Conservation (phyloP, 2,329 filamentous ascomycete genomes). For the Penicillium concentricum region DNA sequence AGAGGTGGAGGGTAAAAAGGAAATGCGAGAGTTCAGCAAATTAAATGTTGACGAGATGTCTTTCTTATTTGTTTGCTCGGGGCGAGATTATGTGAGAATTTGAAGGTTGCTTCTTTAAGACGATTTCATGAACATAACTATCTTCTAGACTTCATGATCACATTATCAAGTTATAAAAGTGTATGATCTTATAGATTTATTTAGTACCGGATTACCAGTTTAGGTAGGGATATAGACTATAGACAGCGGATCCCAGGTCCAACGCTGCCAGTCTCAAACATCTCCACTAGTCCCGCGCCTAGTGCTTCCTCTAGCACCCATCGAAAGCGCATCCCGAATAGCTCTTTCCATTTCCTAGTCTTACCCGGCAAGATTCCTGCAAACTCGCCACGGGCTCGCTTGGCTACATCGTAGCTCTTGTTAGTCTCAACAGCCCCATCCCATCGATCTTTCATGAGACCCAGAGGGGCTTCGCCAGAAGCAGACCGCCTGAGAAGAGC, state of each 20-base stretch:
- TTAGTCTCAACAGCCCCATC: conserved; percentile 57
- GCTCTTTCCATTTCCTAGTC: conserved; percentile 63
- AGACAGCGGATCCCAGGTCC: conserved; percentile 53
- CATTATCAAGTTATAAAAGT: background rate
- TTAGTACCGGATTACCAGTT: background rate
- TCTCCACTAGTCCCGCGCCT: conserved; percentile 59
- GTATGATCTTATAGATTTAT: background rate
- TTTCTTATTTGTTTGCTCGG: background rate
- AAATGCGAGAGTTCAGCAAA: background rate
- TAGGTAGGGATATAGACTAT: conserved; percentile 18
- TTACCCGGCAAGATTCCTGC: conserved; percentile 55
- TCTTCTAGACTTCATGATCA: background rate
- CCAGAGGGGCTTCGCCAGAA: conserved; percentile 54
- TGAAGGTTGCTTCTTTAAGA: background rate
- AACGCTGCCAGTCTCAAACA: conserved; percentile 64
- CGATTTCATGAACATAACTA: background rate
- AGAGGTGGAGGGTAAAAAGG: background rate
- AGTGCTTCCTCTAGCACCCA: conserved; percentile 62
- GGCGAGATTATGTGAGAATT: background rate
- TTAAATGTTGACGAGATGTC: background rate
- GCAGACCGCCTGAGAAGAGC: conserved; percentile 52
- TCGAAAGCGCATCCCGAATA: conserved; percentile 59
- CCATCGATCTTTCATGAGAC: conserved; percentile 60
- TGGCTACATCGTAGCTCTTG: conserved; percentile 48
- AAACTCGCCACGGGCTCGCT: conserved; percentile 57